Evolutionary conservation across 2,329 filamentous ascomycete genomes (phyloP).

Genomic region (Aspergillus aculeatinus): DNA sequence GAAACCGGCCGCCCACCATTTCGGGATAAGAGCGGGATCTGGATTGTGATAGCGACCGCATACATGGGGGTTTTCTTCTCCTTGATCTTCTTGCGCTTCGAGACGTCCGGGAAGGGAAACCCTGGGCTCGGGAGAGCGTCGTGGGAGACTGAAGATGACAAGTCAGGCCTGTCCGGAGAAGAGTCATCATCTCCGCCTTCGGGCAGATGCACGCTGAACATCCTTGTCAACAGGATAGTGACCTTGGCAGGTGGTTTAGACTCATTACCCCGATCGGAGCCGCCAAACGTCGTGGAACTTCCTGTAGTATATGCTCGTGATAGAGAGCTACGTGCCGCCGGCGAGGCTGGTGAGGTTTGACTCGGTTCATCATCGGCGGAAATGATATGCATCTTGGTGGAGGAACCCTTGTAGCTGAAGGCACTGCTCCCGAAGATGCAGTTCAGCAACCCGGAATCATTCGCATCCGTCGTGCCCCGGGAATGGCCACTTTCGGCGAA

Average conservation of each 20-base stretch:
- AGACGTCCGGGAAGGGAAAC: slow-evolving; percentile 40
- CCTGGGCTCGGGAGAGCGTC: slow-evolving; percentile 36
- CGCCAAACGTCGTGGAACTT: slow-evolving; percentile 30
- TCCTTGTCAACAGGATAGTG: slow-evolving; percentile 58
- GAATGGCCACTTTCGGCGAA: slow-evolving; percentile 37
- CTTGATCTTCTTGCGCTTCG: slow-evolving; percentile 48
- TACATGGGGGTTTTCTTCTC: slow-evolving; percentile 59
- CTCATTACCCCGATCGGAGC: slow-evolving; percentile 26
- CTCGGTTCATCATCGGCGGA: slow-evolving; percentile 40
- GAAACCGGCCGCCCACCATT: slow-evolving; percentile 36
- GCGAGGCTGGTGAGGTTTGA: slow-evolving; percentile 25
- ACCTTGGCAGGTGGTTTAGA: slow-evolving; percentile 46
- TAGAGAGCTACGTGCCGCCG: slow-evolving; percentile 35
- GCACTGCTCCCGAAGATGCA: slow-evolving; percentile 62
- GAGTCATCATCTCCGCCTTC: slow-evolving; percentile 40
- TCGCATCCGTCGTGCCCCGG: slow-evolving; percentile 46
- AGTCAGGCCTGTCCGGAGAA: slow-evolving; percentile 35
- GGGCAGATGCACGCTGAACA: slow-evolving; percentile 58
- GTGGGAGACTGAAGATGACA: slow-evolving; percentile 31
- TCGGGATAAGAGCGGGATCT: slow-evolving; percentile 48
- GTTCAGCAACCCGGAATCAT: slow-evolving; percentile 54
- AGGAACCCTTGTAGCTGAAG: slow-evolving; percentile 58
- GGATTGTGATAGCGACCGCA: slow-evolving; percentile 57
- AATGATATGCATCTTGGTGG: slow-evolving; percentile 61
- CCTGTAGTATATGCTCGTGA: slow-evolving; percentile 41